Conservation (phyloP, 805 yeast genomes). For the Wickerhamiella shivajii region DNA sequence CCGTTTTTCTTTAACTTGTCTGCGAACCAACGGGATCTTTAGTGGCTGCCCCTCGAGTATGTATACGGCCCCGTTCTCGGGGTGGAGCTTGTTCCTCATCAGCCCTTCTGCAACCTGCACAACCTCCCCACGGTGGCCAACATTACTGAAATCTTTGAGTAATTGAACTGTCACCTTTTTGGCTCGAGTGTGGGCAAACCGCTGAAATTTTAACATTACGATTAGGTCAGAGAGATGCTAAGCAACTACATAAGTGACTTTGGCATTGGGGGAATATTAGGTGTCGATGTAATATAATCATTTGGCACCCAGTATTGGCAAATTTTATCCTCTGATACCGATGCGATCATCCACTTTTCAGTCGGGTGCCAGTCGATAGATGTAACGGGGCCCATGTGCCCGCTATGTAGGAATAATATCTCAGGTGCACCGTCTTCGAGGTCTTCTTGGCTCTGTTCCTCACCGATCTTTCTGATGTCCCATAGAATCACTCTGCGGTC, state of each 20-base stretch:
- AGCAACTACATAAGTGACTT: neutral
- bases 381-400: slow-evolving; percentile 38
- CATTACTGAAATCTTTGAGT: slow-evolving; percentile 45
- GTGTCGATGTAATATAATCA: slow-evolving; percentile 18
- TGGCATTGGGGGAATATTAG: slow-evolving; percentile 6
- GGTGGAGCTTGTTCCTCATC: slow-evolving; percentile 69
- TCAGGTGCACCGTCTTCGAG: slow-evolving; percentile 88
- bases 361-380: slow-evolving; percentile 53
- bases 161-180: slow-evolving; percentile 51
- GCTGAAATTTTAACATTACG: slow-evolving; percentile 7
- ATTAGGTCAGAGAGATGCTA: neutral
- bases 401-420: slow-evolving; percentile 81
- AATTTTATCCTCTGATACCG: slow-evolving; percentile 58
- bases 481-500: slow-evolving; percentile 69
- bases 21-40: slow-evolving; percentile 16
- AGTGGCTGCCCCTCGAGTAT: slow-evolving; percentile 27
- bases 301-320: slow-evolving; percentile 63
- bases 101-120: slow-evolving; percentile 60
- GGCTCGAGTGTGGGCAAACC: slow-evolving; percentile 16
- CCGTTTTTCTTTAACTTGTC: neutral
- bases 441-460: slow-evolving; percentile 74
- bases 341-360: slow-evolving; percentile 39
- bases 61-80: slow-evolving; percentile 60
- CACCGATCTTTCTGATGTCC: slow-evolving; percentile 70
- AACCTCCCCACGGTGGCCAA: slow-evolving; percentile 61